phyloP scores from a whole-genome alignment of 495 filamentous ascomycete species.

The Penicillium arizonense region DNA sequence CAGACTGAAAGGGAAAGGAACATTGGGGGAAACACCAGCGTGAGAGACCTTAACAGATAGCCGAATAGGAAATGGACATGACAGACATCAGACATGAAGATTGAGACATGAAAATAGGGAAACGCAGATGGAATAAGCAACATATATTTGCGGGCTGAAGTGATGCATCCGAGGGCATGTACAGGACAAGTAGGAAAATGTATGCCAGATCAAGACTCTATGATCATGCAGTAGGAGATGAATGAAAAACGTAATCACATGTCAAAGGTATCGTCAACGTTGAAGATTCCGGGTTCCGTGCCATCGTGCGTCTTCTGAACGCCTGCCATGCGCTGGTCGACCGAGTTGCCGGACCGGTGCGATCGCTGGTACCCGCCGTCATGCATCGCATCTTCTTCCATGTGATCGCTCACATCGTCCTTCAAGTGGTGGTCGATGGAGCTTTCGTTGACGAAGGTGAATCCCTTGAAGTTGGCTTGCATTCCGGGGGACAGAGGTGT shows the following conservation, averaged over 20 bases:
- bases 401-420: conserved; percentile 56
- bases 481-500: conserved; percentile 91
- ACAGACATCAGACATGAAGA: conserved; percentile 1
- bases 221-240: conserved; percentile 36
- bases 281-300: conserved; percentile 68
- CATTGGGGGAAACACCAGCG: background rate
- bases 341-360: conserved; percentile 34
- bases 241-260: conserved; percentile 47
- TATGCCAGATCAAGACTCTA: conserved; percentile 44
- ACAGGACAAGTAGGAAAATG: conserved; percentile 29
- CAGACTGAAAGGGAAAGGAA: conserved; percentile 1
- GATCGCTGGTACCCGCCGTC: conserved; percentile 46
- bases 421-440: conserved; percentile 88
- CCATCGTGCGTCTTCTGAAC: conserved; percentile 64
- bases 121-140: conserved; percentile 15
- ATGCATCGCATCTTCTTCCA: conserved; percentile 71
- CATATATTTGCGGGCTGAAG: conserved; percentile 25
- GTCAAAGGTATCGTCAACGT: conserved; percentile 69
- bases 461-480: conserved; percentile 97
- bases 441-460: conserved; percentile 97
- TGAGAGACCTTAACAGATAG: background rate
- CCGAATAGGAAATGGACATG: conserved; percentile 1
- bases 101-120: conserved; percentile 11
- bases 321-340: conserved; percentile 69
- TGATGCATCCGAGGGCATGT: conserved; percentile 35